Conservation (phyloP, 164 flowering plant species). For the Buxus sempervirens region DNA sequence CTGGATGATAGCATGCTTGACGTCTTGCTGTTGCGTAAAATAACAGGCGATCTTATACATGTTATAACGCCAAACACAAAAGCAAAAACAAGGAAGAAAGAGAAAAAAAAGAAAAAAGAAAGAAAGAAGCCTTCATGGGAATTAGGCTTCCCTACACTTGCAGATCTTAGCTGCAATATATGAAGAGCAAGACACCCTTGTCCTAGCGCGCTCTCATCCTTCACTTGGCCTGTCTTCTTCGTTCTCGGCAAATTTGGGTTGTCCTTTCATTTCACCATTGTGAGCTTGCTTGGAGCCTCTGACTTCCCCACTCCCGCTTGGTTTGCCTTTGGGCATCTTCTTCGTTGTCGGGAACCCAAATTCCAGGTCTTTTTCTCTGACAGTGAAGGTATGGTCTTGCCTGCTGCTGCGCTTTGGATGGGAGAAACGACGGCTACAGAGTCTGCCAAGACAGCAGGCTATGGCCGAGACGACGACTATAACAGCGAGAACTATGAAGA, state of each 20-base stretch:
- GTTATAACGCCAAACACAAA: constrained; percentile 4
- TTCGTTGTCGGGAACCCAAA: constrained; percentile 44
- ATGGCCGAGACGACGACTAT: constrained; percentile 49
- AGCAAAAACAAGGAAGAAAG: background rate
- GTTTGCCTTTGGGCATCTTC: constrained; percentile 22
- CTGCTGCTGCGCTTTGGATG: constrained; percentile 5
- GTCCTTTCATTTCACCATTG: constrained; percentile 21
- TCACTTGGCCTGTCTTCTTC: background rate
- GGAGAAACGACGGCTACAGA: constrained; percentile 33
- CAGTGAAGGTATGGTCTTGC: constrained; percentile 9
- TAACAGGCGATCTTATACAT: too few relatives aligned
- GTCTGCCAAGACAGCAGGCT: constrained; percentile 52
- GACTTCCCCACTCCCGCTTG: constrained; percentile 6
- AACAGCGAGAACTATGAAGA: constrained; percentile 54
- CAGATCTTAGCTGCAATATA: background rate
- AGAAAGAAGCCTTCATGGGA: background rate
- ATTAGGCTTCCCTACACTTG: background rate
- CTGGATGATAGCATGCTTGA: too few relatives aligned
- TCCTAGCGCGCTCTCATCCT: background rate
- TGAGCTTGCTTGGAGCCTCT: constrained; percentile 12
- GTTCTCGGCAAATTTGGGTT: background rate
- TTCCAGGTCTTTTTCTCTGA: constrained; percentile 32
- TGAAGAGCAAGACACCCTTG: constrained; percentile 3
- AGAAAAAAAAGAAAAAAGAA: background rate
- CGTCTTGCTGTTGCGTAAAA: too few relatives aligned